A percentile compares a stretch with the other conserved stretches of the same genome.
Evolutionary conservation across 176 grass and related monocot species (phyloP).

Genomic region (Aegilops speltoides): DNA sequence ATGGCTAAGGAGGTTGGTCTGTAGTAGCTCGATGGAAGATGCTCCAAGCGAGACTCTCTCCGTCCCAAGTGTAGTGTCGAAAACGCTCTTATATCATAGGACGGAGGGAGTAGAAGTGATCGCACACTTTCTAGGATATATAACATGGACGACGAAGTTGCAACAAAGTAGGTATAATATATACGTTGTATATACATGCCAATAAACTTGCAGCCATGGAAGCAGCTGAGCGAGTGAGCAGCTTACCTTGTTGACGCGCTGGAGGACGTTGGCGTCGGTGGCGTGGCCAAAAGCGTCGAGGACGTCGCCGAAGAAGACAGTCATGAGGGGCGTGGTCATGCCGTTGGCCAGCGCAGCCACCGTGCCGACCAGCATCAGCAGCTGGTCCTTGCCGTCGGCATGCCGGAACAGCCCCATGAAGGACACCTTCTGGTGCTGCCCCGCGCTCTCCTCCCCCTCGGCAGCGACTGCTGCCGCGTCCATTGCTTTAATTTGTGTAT

Average conservation of each 20-base stretch:
- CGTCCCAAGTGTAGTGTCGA: no score
- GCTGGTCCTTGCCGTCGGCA: conserved; percentile 14
- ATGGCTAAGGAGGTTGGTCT: no score
- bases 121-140: no score
- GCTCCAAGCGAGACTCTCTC: no score
- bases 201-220: no score
- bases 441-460: not conserved
- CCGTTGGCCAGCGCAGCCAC: conserved; percentile 13
- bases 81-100: no score
- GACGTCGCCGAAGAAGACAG: conserved; percentile 28
- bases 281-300: conserved; percentile 10
- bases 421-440: not conserved
- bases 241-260: conserved; percentile 25
- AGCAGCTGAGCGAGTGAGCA: no score
- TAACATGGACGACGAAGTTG: no score
- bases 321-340: not conserved
- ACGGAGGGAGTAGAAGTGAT: no score
- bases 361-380: conserved; percentile 33
- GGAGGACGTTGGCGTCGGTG: not conserved
- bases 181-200: no score
- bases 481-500: not conserved
- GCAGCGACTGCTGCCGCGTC: not conserved
- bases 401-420: conserved; percentile 24
- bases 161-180: no score
- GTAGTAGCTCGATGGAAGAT: no score